Percentiles rank a stretch among this genome's conserved stretches.
phyloP scores from a whole-genome alignment of 2,329 filamentous ascomycete genomes.

The Hypoxylon sp. region DNA sequence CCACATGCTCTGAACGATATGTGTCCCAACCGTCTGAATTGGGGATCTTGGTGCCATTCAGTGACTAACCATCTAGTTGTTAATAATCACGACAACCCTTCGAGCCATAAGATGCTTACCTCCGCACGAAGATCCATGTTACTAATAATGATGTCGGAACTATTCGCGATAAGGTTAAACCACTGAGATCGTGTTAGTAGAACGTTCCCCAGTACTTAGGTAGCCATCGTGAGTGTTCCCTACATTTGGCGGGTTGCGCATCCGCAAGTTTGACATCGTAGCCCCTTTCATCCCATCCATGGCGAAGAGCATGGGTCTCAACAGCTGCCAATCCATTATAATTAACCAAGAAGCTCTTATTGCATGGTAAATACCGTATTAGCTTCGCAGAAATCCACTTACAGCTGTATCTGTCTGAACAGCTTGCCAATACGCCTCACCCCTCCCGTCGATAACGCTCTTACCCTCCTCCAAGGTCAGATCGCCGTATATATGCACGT shows the following conservation, averaged over 20 bases:
- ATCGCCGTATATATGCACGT: constrained; percentile 75
- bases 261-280: constrained; percentile 69
- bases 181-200: constrained; percentile 60
- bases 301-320: constrained; percentile 70
- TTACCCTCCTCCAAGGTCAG: constrained; percentile 36
- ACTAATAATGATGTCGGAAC: constrained; percentile 72
- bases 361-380: not conserved
- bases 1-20: constrained; percentile 70
- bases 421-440: constrained; percentile 72
- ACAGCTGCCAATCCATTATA: constrained; percentile 51
- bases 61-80: constrained; percentile 32
- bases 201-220: not conserved
- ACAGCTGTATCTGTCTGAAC: constrained; percentile 56
- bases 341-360: constrained; percentile 28
- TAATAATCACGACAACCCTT: not conserved
- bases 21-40: constrained; percentile 77
- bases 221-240: not conserved
- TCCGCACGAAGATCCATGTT: constrained; percentile 70
- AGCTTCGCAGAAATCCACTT: not conserved
- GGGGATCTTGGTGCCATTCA: constrained; percentile 63
- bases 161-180: constrained; percentile 76
- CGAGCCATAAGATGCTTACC: constrained; percentile 7
- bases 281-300: constrained; percentile 68
- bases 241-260: constrained; percentile 66
- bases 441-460: constrained; percentile 68